Conservation (phyloP, 331 rosid species). For the Cydonia oblonga region DNA sequence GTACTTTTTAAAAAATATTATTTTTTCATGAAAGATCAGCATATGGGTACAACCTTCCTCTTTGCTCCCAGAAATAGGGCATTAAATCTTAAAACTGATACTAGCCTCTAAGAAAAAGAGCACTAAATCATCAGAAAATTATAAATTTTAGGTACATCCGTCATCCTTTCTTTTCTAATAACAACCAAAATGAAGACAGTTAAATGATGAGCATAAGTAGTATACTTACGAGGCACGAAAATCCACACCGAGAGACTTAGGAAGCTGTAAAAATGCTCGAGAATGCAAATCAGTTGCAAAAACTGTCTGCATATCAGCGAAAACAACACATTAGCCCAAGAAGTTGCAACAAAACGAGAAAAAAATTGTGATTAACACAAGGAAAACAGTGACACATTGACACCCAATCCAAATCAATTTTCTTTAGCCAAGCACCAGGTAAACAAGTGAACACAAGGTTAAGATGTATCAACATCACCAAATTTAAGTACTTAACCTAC, state of each 20-base stretch:
- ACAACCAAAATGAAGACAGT: not conserved
- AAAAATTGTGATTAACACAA: too few relatives aligned
- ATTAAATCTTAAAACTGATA: not conserved
- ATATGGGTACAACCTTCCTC: not conserved
- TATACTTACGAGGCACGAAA: constrained; percentile 94
- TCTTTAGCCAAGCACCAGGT: not conserved
- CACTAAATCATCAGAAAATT: not conserved
- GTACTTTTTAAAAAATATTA: too few relatives aligned
- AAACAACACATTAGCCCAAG: constrained; percentile 12
- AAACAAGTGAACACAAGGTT: not conserved
- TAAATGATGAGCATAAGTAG: not conserved
- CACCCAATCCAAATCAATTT: not conserved
- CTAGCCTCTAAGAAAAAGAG: not conserved
- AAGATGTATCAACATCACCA: not conserved
- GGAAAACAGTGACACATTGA: not conserved
- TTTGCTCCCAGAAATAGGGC: not conserved
- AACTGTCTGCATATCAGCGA: constrained; percentile 54
- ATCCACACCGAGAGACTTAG: constrained; percentile 91
- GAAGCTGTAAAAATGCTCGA: constrained; percentile 79
- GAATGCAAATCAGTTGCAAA: constrained; percentile 93
- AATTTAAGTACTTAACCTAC: constrained; percentile 30
- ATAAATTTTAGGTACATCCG: too few relatives aligned
- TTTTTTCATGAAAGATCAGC: too few relatives aligned
- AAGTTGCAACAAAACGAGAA: not conserved
- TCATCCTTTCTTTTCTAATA: not conserved